These are phyloP conservation scores for Trichosporon coremiiforme DNA, from an alignment of 1,284 basidiomycete species.

Conservation along the genomic window DNA sequence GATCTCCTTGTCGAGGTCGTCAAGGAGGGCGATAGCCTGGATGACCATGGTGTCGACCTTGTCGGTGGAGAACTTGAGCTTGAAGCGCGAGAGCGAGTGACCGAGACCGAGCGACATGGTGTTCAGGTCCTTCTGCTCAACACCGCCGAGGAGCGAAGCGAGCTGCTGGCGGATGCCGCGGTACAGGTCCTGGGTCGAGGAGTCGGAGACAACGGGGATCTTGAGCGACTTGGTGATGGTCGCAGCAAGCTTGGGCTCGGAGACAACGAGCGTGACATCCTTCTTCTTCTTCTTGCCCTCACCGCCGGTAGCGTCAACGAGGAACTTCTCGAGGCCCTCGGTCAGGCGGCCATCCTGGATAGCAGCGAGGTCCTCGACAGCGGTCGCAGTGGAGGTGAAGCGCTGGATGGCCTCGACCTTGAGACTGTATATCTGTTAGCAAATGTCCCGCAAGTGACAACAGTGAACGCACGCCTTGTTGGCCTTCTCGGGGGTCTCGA, in stretches of 20 bases:
- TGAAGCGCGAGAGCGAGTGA: constrained; percentile 95
- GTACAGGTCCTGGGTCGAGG: constrained; percentile 78
- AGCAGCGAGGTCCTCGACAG: constrained; percentile 97
- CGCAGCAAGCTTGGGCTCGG: constrained; percentile 83
- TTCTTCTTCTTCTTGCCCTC: constrained; percentile 54
- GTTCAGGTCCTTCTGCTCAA: constrained; percentile 92
- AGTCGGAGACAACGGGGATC: constrained; percentile 77
- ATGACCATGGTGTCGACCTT: constrained; percentile 99
- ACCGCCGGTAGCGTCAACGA: constrained; percentile 76
- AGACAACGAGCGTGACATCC: constrained; percentile 81
- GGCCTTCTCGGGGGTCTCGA: constrained; percentile 86
- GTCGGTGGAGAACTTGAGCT: constrained; percentile 98
- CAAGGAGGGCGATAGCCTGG: constrained; percentile 96
- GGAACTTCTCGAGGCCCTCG: constrained; percentile 90
- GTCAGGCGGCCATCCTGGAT: constrained; percentile 90
- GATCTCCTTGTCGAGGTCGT: constrained; percentile 99
- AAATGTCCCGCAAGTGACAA: neutral
- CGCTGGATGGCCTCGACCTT: constrained; percentile 95
- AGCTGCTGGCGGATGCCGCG: constrained; percentile 93
- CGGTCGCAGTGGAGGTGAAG: constrained; percentile 92
- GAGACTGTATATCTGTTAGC: constrained; percentile 61
- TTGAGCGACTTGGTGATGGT: constrained; percentile 92
- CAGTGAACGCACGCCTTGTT: constrained; percentile 75
- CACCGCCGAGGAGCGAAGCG: constrained; percentile 78
- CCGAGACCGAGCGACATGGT: constrained; percentile 98